Base-by-base conservation (phyloP, 1,284 basidiomycete genomes). In the Microbotryum scabiosae region DNA sequence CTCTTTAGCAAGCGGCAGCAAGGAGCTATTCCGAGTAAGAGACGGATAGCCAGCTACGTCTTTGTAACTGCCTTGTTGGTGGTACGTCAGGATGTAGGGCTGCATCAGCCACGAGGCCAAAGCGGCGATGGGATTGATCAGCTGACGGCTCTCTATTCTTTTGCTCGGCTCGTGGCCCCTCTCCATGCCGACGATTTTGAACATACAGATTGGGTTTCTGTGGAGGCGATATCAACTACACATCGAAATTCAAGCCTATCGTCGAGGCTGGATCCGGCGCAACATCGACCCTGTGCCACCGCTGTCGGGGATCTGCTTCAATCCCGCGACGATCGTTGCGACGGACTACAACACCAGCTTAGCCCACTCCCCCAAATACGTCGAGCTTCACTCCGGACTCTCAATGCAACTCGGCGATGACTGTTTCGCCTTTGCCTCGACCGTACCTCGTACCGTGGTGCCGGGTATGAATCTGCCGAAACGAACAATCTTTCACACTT, bases 391-490 rank as follows among this genome's bases (percentile, higher is more conserved):
- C 62, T 83, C 88, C 0, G 90, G 90, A 1, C 76, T 89, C 54
- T 79, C 82, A 0, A 78, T 93, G 77, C 79, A 82, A 57, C 79
- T 87, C 69, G 88, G 88, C 23, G 78, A 88, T 77, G 85, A 90
- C 71, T 96, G 91, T 75, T 93, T 90, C 73, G 84, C 88, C 72
- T 88, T 90, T 73, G 86, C 90, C 1, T 84, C 84, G 10, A 89
- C 88, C 7, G 79, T 92, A 25, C 71, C 74, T 5, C 60, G 56
- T 49, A 57, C 32, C 21, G 72, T 67, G 9, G 20, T 60, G n/a
- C 53, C 55, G 44, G 71, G 56, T 64, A 69, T 63, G 68, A 76
- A 20, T 77, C 81, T 52, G 75, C 81, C 60, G 78, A 81, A 54
- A 18, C 56, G 52, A 20, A 80, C 81, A 5, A 81, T 83, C 57